Evolutionary conservation across 2,329 filamentous ascomycete species (phyloP).

Genomic region (Sporothrix euskadiensis): DNA sequence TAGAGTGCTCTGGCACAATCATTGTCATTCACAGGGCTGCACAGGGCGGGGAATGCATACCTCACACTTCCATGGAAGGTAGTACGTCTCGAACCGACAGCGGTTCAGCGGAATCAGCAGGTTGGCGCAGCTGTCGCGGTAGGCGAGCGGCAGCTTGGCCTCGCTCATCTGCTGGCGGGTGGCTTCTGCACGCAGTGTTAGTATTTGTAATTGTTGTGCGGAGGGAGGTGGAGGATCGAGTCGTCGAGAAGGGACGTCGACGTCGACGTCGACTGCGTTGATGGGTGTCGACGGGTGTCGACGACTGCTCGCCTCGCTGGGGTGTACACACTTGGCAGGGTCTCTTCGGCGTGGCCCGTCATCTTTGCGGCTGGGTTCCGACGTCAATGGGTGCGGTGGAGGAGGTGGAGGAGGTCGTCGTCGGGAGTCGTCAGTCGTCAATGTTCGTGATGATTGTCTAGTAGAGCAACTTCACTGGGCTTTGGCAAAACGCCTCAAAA

Average conservation of each 20-base stretch:
- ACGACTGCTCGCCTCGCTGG: neutral
- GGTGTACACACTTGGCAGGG: conserved; percentile 23
- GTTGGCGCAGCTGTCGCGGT: conserved; percentile 93
- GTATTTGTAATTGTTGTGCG: neutral
- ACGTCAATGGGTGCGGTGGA: neutral
- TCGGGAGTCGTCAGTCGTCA: neutral
- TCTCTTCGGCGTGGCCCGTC: conserved; percentile 27
- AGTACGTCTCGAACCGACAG: conserved; percentile 89
- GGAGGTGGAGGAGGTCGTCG: too few relatives aligned
- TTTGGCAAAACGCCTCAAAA: conserved; percentile 21
- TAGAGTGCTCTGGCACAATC: neutral
- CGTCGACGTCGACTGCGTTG: neutral
- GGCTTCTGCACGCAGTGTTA: conserved; percentile 55
- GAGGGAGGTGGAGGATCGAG: neutral
- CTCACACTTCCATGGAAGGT: conserved; percentile 96
- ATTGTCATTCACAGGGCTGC: neutral
- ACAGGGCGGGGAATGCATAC: conserved; percentile 53
- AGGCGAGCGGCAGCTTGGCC: conserved; percentile 81
- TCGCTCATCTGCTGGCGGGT: conserved; percentile 92
- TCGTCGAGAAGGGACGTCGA: neutral
- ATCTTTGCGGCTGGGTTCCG: conserved; percentile 8
- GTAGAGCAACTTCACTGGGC: neutral
- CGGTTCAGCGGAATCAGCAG: conserved; percentile 94
- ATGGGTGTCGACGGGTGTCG: neutral
- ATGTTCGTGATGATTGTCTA: neutral